These are phyloP conservation scores for Eragrostis nindensis DNA, from an alignment of 176 grass and related monocot species.

Conservation along the genomic window DNA sequence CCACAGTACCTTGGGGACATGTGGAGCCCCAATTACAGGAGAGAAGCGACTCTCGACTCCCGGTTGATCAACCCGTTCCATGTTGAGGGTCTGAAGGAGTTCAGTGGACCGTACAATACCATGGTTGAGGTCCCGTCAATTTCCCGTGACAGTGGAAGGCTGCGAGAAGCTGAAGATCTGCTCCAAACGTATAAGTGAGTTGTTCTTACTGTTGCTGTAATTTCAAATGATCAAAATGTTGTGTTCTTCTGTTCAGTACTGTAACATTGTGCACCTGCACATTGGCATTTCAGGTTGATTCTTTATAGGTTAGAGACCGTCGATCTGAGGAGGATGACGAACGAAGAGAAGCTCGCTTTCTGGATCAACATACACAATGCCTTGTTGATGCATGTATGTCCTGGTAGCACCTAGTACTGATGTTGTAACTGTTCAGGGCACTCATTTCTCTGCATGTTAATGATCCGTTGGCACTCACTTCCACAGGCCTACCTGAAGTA, in stretches of 20 bases:
- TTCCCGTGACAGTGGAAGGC: constrained; percentile 53
- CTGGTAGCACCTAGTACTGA: not conserved
- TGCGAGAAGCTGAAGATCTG: constrained; percentile 70
- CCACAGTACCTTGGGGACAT: constrained; percentile 63
- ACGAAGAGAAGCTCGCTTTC: constrained; percentile 83
- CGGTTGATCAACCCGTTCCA: constrained; percentile 91
- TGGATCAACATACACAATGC: constrained; percentile 97
- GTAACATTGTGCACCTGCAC: not conserved
- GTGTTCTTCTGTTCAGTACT: not conserved
- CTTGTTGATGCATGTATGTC: constrained; percentile 81
- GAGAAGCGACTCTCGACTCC: constrained; percentile 70
- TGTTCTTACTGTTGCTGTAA: not conserved
- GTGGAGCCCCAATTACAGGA: constrained; percentile 68
- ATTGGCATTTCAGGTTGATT: constrained; percentile 59
- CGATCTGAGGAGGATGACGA: constrained; percentile 71
- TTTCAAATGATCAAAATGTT: not conserved
- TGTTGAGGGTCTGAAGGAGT: constrained; percentile 89
- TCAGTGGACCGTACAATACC: constrained; percentile 80
- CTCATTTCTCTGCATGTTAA: constrained; percentile 4
- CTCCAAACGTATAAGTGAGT: constrained; percentile 79
- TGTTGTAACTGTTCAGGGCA: not conserved
- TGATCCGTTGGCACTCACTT: constrained; percentile 28
- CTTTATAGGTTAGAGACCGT: constrained; percentile 67
- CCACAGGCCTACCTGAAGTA: constrained; percentile 81
- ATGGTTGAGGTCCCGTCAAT: constrained; percentile 90